These are phyloP conservation scores for Parmelia sp. DNA, from an alignment of 495 filamentous ascomycete species.

Conservation along the genomic window DNA sequence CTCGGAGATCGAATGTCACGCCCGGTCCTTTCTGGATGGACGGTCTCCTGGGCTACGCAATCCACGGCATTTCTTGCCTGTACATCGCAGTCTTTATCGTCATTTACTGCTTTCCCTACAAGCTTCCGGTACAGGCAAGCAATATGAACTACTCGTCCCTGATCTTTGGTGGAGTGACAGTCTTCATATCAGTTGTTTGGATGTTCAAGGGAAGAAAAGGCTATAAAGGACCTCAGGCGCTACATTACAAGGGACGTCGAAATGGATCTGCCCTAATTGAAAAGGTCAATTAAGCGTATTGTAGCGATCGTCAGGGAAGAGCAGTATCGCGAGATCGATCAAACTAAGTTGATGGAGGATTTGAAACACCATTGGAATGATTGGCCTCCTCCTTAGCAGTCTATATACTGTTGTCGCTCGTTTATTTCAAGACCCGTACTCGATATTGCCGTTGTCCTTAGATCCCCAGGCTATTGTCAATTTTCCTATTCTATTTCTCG, in stretches of 20 bases:
- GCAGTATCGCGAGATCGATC: too few relatives aligned
- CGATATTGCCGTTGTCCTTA: neutral
- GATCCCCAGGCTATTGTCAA: neutral
- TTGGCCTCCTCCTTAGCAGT: neutral
- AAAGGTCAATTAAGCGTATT: neutral
- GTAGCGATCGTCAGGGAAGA: neutral
- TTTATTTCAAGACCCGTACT: neutral
- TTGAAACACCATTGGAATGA: neutral
- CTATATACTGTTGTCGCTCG: neutral
- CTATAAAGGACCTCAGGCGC: slow-evolving; percentile 15
- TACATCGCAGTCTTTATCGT: slow-evolving; percentile 66
- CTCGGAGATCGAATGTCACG: slow-evolving; percentile 54
- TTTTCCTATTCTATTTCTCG: neutral
- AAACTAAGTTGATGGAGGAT: neutral
- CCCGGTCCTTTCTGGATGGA: slow-evolving; percentile 64
- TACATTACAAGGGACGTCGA: neutral
- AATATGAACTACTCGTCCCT: slow-evolving; percentile 68
- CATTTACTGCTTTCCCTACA: slow-evolving; percentile 72
- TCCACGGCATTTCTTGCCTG: slow-evolving; percentile 53
- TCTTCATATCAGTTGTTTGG: slow-evolving; percentile 41
- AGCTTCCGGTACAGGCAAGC: slow-evolving; percentile 44
- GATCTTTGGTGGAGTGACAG: slow-evolving; percentile 54
- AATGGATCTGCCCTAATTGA: neutral
- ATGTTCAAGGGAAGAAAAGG: slow-evolving; percentile 22
- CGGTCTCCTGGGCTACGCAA: slow-evolving; percentile 49